Conservation (phyloP, 2,329 filamentous ascomycete species). For the Fusarium setosum region DNA sequence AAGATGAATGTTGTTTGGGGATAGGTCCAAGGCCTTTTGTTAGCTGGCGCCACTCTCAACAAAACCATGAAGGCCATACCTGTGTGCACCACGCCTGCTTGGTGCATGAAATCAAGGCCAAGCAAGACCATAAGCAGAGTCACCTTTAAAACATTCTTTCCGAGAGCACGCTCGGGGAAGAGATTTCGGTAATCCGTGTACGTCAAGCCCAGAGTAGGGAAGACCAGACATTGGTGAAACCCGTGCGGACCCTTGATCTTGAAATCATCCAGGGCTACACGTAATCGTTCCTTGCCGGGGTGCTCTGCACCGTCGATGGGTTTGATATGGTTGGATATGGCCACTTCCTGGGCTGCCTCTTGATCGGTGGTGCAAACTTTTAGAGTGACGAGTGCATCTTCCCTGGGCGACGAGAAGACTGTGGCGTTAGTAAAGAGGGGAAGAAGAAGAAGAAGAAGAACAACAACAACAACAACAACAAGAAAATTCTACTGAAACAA, state of each 20-base stretch:
- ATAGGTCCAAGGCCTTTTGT: neutral
- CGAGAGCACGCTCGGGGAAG: neutral
- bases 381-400: neutral
- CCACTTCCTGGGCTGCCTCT: neutral
- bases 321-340: neutral
- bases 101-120: neutral
- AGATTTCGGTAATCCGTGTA: neutral
- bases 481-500: too few species aligned
- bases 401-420: neutral
- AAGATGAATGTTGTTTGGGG: neutral
- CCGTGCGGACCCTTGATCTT: neutral
- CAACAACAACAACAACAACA: too few species aligned
- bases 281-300: neutral
- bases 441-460: too few species aligned
- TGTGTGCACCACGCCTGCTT: neutral
- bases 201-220: neutral
- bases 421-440: neutral
- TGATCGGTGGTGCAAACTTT: neutral
- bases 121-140: neutral
- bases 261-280: neutral
- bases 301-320: neutral
- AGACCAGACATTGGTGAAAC: neutral
- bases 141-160: neutral
- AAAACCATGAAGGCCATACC: neutral
- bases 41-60: neutral